Conservation (phyloP, 148 eudicot species). For the Cornus florida region DNA sequence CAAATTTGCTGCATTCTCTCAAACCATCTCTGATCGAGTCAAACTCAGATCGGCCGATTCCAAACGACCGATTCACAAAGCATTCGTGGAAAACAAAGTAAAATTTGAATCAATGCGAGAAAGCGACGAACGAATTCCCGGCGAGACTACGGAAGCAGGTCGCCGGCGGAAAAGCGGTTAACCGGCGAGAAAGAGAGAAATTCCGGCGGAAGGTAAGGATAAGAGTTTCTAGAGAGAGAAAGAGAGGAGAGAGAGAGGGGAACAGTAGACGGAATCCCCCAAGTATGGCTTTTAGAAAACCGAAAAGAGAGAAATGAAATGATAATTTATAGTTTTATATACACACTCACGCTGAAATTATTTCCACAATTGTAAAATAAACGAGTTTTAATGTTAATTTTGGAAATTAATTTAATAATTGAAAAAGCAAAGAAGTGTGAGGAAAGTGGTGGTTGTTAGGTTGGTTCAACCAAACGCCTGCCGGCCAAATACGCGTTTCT, state of each 20-base stretch:
- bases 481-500: constrained; percentile 33
- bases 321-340: constrained; percentile 50
- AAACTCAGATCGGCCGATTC: constrained; percentile 40
- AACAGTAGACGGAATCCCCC: constrained; percentile 29
- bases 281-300: constrained; percentile 42
- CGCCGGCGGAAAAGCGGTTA: constrained; percentile 25
- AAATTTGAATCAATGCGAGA: not conserved
- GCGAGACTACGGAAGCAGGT: not conserved
- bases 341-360: constrained; percentile 4
- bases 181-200: constrained; percentile 38
- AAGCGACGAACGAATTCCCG: not conserved
- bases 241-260: constrained; percentile 26
- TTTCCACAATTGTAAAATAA: constrained; percentile 3
- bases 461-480: constrained; percentile 71
- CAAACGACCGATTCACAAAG: constrained; percentile 21
- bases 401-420: not conserved
- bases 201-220: constrained; percentile 30
- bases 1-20: constrained; percentile 57
- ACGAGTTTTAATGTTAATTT: not conserved
- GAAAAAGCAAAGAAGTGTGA: constrained; percentile 31
- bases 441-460: constrained; percentile 67
- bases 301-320: constrained; percentile 40
- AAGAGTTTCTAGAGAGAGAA: constrained; percentile 21
- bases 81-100: not conserved
- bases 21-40: constrained; percentile 23